Evolutionary conservation across 208 protist genomes (phyloP).

Genomic region (Acanthamoeba quina): DNA sequence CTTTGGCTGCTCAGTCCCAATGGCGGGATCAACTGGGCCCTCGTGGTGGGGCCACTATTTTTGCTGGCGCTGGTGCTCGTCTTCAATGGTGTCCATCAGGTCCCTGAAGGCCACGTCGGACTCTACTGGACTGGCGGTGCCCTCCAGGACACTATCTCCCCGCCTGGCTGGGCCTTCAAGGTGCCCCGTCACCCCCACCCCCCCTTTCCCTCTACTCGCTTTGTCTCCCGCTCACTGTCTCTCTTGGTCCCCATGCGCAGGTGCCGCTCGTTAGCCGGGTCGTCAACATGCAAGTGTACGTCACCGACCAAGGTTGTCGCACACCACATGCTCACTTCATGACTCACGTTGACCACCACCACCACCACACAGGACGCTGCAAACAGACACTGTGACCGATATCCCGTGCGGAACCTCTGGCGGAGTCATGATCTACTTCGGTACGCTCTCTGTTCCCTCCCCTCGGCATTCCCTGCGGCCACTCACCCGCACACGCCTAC

Average conservation of each 20-base stretch:
- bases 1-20: no score
- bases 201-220: not conserved
- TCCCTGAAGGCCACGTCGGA: constrained; percentile 58
- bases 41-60: not conserved
- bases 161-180: constrained; percentile 55
- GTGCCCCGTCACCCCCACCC: not conserved
- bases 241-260: not conserved
- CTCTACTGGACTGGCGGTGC: constrained; percentile 53
- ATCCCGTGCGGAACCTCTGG: constrained; percentile 66
- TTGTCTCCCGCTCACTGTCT: not conserved
- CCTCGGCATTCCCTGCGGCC: no score
- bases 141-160: constrained; percentile 13
- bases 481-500: not conserved
- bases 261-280: constrained; percentile 13
- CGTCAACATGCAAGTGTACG: constrained; percentile 45
- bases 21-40: not conserved
- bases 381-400: constrained; percentile 50
- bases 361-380: constrained; percentile 7
- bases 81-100: constrained; percentile 27
- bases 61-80: not conserved
- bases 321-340: not conserved
- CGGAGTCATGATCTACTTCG: constrained; percentile 70
- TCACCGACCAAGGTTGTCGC: not conserved
- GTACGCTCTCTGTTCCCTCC: not conserved
- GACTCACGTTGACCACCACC: not conserved